Evolutionary conservation across 2,329 filamentous ascomycete genomes (phyloP), one percentile per base, ranked within the genome.

Genomic region (Thielaviopsis populi): DNA sequence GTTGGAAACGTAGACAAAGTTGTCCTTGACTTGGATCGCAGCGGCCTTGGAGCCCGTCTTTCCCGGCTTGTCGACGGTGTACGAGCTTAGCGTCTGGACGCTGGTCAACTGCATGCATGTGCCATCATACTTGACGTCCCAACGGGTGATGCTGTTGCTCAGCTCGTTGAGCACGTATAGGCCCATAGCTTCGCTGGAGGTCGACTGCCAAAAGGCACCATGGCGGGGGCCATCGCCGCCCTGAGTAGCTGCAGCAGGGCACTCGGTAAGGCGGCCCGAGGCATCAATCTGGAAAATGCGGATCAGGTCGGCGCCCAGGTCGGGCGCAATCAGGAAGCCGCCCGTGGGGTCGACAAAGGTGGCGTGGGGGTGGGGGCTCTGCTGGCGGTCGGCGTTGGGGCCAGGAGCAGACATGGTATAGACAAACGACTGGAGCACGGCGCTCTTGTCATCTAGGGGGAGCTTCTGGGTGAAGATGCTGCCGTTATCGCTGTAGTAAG

Each of bases 1-100:
- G 75, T 87, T 87, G 17, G 80, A 79, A 8, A 79, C 79, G 70
- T 86, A 78, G 50, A 86, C 68, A 71, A 81, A 84, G 68, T 79
- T 77, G 68, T 79, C 81, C 33, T 68, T 71, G 6, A 83, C 72
- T 56, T 75, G 74, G n/a, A 84, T 74, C 70, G 83, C 82, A 33
- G 79, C 80, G 0, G 79, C 78, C 66, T 81, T 82, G 67, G 78
- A 76, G 17, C 76, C 78, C 0, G 70, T 68, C 2, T 77, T 76
- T 1, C 76, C 71, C 1, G 75, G 71, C 63, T 72, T 72, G 37
- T 76, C 76, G 0, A 69, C 71, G 5, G 77, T 74, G 67, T 78
- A 79, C 0, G 79, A 80, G 1, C 76, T 76, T 8, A 77, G 70
- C 1, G 75, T 76, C 68, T 80, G 76, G 22, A 75, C 73, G 66